Percentiles rank a stretch among this genome's conserved stretches.
These are phyloP conservation scores for Globisporangium perplexum DNA, from an alignment of 352 stramenopile species.

Conservation along the genomic window DNA sequence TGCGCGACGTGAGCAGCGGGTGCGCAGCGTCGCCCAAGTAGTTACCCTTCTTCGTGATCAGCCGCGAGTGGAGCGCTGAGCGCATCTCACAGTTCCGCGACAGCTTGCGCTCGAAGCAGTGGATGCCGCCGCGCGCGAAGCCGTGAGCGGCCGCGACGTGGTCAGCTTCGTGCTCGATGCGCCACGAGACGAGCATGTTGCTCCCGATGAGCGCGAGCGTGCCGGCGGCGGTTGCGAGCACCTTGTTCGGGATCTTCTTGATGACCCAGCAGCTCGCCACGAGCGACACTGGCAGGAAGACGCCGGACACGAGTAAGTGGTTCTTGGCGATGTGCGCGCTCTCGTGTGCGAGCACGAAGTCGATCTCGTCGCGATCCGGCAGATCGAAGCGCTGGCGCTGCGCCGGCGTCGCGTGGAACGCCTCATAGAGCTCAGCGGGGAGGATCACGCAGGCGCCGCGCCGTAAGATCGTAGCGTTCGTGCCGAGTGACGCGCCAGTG, in stretches of 20 bases:
- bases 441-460: constrained; percentile 65
- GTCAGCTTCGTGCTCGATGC: constrained; percentile 74
- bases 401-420: constrained; percentile 52
- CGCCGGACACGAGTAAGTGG: constrained; percentile 58
- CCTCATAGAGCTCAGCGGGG: constrained; percentile 79
- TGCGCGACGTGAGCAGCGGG: constrained; percentile 66
- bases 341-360: constrained; percentile 82
- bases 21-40: constrained; percentile 79
- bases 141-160: constrained; percentile 62
- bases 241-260: constrained; percentile 67
- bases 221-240: constrained; percentile 45
- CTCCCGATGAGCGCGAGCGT: constrained; percentile 34
- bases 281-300: constrained; percentile 57
- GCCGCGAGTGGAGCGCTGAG: constrained; percentile 40
- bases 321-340: constrained; percentile 80
- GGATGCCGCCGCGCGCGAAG: constrained; percentile 60
- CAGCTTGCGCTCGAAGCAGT: constrained; percentile 72
- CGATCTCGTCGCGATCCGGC: constrained; percentile 63
- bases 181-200: constrained; percentile 74
- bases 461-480: constrained; percentile 49
- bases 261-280: constrained; percentile 44
- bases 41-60: constrained; percentile 77
- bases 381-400: constrained; percentile 46
- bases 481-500: constrained; percentile 50
- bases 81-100: constrained; percentile 71